phyloP scores from a whole-genome alignment of 805 yeast genomes.

The Kuraishia hungarica region DNA sequence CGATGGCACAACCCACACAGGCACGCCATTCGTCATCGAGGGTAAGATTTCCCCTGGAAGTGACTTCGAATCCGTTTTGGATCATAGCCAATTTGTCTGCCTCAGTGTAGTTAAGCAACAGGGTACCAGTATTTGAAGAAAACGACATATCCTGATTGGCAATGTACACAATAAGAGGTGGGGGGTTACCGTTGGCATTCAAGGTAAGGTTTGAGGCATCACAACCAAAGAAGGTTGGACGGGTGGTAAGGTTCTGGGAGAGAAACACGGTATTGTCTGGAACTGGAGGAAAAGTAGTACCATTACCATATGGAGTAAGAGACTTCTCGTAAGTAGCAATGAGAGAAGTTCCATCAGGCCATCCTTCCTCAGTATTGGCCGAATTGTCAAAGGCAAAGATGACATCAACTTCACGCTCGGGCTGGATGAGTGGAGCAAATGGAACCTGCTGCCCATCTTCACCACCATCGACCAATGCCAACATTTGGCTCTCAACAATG shows the following conservation, averaged over 20 bases:
- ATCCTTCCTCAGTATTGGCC: slow-evolving; percentile 46
- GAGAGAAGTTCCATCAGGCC: slow-evolving; percentile 62
- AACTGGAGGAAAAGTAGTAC: slow-evolving; percentile 61
- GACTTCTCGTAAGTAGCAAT: slow-evolving; percentile 39
- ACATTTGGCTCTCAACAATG: slow-evolving; percentile 7
- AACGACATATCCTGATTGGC: slow-evolving; percentile 59
- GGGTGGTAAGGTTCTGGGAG: slow-evolving; percentile 45
- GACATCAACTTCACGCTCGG: slow-evolving; percentile 49
- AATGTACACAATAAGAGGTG: slow-evolving; percentile 63
- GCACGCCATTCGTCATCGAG: slow-evolving; percentile 56
- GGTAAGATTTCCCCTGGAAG: slow-evolving; percentile 50
- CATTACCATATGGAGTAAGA: slow-evolving; percentile 34
- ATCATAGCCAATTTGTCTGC: slow-evolving; percentile 51
- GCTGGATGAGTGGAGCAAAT: slow-evolving; percentile 50
- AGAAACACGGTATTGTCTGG: slow-evolving; percentile 58
- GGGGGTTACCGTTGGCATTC: slow-evolving; percentile 30
- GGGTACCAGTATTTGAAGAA: slow-evolving; percentile 56
- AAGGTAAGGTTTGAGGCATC: slow-evolving; percentile 23
- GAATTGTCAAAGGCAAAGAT: slow-evolving; percentile 57
- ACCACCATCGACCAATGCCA: slow-evolving; percentile 22
- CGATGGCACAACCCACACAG: slow-evolving; percentile 76
- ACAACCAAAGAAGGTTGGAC: slow-evolving; percentile 79
- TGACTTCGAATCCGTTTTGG: slow-evolving; percentile 62
- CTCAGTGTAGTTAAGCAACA: slow-evolving; percentile 42
- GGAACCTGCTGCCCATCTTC: slow-evolving; percentile 50